A percentile compares a stretch with the other conserved stretches of the same genome.
These are phyloP conservation scores for Lolium rigidum DNA, from an alignment of 176 grass and related monocot genomes.

Conservation along the genomic window DNA sequence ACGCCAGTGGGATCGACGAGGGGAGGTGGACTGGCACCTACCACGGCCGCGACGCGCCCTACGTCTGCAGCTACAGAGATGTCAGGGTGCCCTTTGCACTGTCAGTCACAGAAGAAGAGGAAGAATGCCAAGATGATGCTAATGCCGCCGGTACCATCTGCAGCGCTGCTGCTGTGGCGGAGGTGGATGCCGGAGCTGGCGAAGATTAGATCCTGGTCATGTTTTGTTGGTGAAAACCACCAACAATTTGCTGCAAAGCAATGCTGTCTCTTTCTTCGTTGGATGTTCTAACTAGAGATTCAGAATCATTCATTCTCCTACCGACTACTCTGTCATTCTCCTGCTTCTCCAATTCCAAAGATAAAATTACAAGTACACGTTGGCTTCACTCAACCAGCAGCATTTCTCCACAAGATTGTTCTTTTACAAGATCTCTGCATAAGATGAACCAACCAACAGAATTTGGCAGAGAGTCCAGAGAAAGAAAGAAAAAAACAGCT, in stretches of 20 bases:
- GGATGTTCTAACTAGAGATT: too few species aligned
- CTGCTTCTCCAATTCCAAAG: too few species aligned
- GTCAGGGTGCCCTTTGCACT: conserved; percentile 55
- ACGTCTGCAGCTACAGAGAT: conserved; percentile 70
- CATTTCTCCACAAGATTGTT: too few species aligned
- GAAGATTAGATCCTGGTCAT: conserved; percentile 10
- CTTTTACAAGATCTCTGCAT: too few species aligned
- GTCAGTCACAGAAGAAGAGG: conserved; percentile 12
- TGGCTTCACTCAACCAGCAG: too few species aligned
- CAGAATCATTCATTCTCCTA: too few species aligned
- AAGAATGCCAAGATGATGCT: not conserved
- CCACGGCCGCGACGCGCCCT: conserved; percentile 62
- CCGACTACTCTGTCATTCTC: too few species aligned
- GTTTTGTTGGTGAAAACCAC: not conserved
- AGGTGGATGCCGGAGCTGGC: conserved; percentile 26
- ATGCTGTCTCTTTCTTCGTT: not conserved
- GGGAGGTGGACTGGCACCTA: conserved; percentile 71
- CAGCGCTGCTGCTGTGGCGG: not conserved
- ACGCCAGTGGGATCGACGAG: conserved; percentile 61
- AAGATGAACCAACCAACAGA: too few species aligned
- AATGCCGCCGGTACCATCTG: not conserved
- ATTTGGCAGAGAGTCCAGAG: too few species aligned
- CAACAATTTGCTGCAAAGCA: not conserved
- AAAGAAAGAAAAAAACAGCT: too few species aligned
- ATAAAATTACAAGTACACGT: too few species aligned